These are phyloP conservation scores for Oryza glaberrima DNA, from an alignment of 176 grass and related monocot species.

Conservation along the genomic window DNA sequence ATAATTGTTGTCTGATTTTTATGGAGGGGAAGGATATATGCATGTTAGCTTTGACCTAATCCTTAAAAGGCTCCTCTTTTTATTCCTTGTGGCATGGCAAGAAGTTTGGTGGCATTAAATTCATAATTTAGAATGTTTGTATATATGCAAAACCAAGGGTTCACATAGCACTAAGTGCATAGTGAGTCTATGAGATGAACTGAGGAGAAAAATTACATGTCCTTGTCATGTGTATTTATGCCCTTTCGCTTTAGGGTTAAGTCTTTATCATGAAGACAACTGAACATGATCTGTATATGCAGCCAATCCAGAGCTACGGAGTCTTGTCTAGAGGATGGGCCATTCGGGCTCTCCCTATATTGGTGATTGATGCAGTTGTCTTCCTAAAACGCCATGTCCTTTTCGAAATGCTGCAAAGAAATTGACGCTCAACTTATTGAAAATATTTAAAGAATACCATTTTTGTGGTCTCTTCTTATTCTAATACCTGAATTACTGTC, in stretches of 20 bases:
- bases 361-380: not conserved
- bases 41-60: conserved; percentile 35
- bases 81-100: not conserved
- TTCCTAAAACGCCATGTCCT: not conserved
- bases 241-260: not conserved
- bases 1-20: conserved; percentile 12
- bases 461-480: not conserved
- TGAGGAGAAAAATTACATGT: not conserved
- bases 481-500: not conserved
- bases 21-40: not conserved
- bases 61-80: not conserved
- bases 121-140: not conserved
- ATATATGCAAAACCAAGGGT: not conserved
- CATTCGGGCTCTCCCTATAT: not conserved
- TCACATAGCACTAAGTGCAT: too few species aligned
- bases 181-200: not conserved
- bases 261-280: not conserved
- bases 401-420: not conserved
- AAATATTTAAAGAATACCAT: not conserved
- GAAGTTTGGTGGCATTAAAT: not conserved
- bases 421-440: not conserved
- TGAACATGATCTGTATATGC: not conserved
- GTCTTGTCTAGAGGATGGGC: not conserved
- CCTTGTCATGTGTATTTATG: not conserved
- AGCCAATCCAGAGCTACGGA: not conserved